Evolutionary conservation across 225 moss, liverwort and hornwort species (phyloP).

Genomic region (Polytrichum commune): DNA sequence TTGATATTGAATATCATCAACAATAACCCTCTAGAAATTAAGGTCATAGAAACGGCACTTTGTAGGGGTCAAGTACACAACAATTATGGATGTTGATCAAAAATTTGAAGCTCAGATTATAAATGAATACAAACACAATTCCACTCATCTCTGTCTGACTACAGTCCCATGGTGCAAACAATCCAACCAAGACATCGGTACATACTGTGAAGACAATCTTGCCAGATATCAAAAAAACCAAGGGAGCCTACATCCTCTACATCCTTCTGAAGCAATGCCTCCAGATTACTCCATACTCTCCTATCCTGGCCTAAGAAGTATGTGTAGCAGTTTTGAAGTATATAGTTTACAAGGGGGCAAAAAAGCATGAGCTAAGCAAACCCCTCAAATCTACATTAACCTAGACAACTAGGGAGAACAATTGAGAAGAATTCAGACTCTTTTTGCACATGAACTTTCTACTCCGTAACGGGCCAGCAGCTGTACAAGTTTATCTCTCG

Average conservation of each 20-base stretch:
- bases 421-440: neutral
- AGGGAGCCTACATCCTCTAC: neutral
- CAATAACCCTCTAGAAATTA: no score
- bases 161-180: slow-evolving; percentile 21
- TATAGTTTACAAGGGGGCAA: slow-evolving; percentile 1
- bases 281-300: slow-evolving; percentile 15
- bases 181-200: slow-evolving; percentile 4
- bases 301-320: slow-evolving; percentile 4
- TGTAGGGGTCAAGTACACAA: no score
- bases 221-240: slow-evolving; percentile 28
- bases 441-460: slow-evolving; percentile 31
- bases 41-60: no score
- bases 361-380: neutral
- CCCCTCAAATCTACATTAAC: neutral
- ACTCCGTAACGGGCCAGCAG: slow-evolving; percentile 62
- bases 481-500: slow-evolving; percentile 69
- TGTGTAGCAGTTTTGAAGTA: neutral
- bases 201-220: neutral
- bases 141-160: slow-evolving; percentile 4
- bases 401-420: neutral
- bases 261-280: slow-evolving; percentile 40
- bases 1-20: no score
- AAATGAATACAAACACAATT: neutral
- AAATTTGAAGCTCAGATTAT: no score
- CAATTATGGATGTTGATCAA: no score